Percentiles rank a stretch among this genome's conserved stretches.
These are phyloP conservation scores for Cystofilobasidium bisporidii DNA, from an alignment of 768 basidiomycete genomes.

Conservation along the genomic window DNA sequence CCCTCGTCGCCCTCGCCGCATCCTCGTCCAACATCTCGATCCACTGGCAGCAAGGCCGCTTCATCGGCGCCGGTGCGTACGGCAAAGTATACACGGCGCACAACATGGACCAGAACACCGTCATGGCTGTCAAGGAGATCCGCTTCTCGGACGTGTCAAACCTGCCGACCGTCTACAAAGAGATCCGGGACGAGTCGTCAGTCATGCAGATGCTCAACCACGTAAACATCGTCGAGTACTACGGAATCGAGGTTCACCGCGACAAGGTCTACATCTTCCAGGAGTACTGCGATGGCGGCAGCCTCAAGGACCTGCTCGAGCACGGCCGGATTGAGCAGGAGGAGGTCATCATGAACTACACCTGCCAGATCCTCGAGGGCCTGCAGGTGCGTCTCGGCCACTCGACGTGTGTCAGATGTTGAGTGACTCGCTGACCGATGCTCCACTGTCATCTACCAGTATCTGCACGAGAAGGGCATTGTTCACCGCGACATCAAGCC, in stretches of 20 bases:
- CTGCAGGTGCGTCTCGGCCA: slow-evolving; percentile 40
- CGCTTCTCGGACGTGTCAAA: slow-evolving; percentile 89
- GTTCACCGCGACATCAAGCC: slow-evolving; percentile 97
- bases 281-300: slow-evolving; percentile 95
- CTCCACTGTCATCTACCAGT: slow-evolving; percentile 38
- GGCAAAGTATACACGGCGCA: slow-evolving; percentile 99
- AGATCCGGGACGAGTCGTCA: slow-evolving; percentile 88
- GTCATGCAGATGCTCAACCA: slow-evolving; percentile 98
- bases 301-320: slow-evolving; percentile 74
- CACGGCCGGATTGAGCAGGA: slow-evolving; percentile 95
- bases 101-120: slow-evolving; percentile 85
- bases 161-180: slow-evolving; percentile 73
- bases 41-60: slow-evolving; percentile 95
- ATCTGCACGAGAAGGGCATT: slow-evolving; percentile 83
- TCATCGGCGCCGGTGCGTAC: slow-evolving; percentile 97
- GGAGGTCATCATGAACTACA: slow-evolving; percentile 86
- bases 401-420: background rate
- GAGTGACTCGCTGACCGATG: too few relatives aligned
- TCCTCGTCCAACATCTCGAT: slow-evolving; percentile 92
- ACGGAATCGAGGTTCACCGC: slow-evolving; percentile 96
- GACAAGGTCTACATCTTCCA: slow-evolving; percentile 99
- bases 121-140: slow-evolving; percentile 99
- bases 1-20: slow-evolving; percentile 85
- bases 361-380: slow-evolving; percentile 93
- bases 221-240: slow-evolving; percentile 96